phyloP scores from a whole-genome alignment of 345 rosid species.

The Conringia planisiliqua region DNA sequence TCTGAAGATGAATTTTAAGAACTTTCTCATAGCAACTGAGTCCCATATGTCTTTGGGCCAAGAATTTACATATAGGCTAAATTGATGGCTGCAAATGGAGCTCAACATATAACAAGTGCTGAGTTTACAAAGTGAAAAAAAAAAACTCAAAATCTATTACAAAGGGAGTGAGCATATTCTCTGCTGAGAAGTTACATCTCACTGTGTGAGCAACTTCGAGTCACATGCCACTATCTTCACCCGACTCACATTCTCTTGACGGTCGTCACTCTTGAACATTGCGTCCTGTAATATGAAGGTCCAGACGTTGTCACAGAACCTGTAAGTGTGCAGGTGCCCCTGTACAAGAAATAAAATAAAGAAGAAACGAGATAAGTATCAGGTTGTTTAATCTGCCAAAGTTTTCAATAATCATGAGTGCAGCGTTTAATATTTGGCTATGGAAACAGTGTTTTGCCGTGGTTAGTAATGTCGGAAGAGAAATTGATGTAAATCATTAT shows the following conservation, averaged over 20 bases:
- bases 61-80: constrained; percentile 23
- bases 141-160: constrained; percentile 31
- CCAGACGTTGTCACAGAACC: constrained; percentile 99
- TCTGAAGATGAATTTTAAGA: not conserved
- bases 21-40: constrained; percentile 25
- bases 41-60: constrained; percentile 13
- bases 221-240: constrained; percentile 98
- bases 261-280: constrained; percentile 61
- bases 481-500: not conserved
- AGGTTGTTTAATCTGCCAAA: not conserved
- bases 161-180: not conserved
- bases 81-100: constrained; percentile 32
- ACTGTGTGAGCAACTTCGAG: constrained; percentile 86
- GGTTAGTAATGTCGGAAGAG: not conserved
- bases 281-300: constrained; percentile 90
- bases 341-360: constrained; percentile 25
- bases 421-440: not conserved
- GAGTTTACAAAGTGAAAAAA: constrained; percentile 30
- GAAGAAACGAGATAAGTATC: not conserved
- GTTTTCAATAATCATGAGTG: not conserved
- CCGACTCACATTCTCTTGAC: constrained; percentile 57
- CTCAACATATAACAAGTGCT: constrained; percentile 23
- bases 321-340: constrained; percentile 99
- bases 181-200: constrained; percentile 26
- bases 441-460: not conserved